Percentiles rank a stretch among this genome's conserved stretches.
phyloP scores from a whole-genome alignment of 2,329 filamentous ascomycete species.

The Magnaporthales sp. region DNA sequence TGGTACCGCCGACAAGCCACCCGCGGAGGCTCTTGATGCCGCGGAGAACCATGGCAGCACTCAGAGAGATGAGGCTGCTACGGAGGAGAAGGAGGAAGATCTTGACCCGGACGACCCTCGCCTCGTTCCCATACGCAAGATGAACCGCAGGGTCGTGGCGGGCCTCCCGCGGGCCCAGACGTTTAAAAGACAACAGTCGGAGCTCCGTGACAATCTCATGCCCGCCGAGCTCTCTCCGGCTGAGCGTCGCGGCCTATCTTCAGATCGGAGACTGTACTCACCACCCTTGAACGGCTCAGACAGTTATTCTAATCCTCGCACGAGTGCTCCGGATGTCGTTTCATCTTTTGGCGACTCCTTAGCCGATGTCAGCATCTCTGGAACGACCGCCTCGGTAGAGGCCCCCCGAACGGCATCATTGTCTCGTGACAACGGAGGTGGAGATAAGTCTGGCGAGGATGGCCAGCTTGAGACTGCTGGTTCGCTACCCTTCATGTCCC shows the following conservation, averaged over 20 bases:
- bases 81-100: slow-evolving; percentile 13
- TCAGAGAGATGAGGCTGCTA: slow-evolving; percentile 4
- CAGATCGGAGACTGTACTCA: slow-evolving; percentile 39
- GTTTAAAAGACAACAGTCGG: slow-evolving; percentile 76
- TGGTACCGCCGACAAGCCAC: background rate
- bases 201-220: slow-evolving; percentile 64
- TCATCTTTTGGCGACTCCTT: background rate
- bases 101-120: slow-evolving; percentile 20
- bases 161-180: slow-evolving; percentile 69
- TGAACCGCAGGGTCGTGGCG: slow-evolving; percentile 59
- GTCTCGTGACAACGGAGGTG: background rate
- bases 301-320: slow-evolving; percentile 29
- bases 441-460: background rate
- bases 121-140: slow-evolving; percentile 30
- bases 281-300: slow-evolving; percentile 25
- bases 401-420: background rate
- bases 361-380: background rate
- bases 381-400: background rate
- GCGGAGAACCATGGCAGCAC: slow-evolving; percentile 13
- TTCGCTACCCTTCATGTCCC: background rate
- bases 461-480: background rate
- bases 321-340: slow-evolving; percentile 38
- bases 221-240: slow-evolving; percentile 53
- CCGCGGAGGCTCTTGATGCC: background rate
- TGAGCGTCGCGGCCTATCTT: slow-evolving; percentile 65